Conservation (phyloP, 805 yeast genomes). For the Priceomyces castillae region DNA sequence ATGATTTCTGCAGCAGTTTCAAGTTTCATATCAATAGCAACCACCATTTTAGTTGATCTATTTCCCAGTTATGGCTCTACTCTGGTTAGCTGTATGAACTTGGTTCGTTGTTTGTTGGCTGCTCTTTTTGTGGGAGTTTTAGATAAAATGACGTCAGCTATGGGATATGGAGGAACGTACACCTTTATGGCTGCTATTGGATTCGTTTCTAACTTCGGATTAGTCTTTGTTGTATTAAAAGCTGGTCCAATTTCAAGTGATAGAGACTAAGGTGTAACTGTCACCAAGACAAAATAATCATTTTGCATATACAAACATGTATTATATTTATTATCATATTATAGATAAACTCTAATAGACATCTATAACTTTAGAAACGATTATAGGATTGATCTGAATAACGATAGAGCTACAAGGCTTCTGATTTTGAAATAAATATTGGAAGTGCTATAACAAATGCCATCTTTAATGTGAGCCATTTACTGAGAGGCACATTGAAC, state of each 20-base stretch:
- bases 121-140: slow-evolving; percentile 71
- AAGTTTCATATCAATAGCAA: slow-evolving; percentile 54
- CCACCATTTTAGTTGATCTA: slow-evolving; percentile 73
- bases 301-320: too few relatives aligned
- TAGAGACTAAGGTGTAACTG: too few relatives aligned
- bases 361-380: background rate
- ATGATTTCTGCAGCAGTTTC: slow-evolving; percentile 58
- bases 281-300: too few relatives aligned
- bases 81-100: slow-evolving; percentile 69
- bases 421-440: slow-evolving; percentile 1
- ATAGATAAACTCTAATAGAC: background rate
- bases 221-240: slow-evolving; percentile 10
- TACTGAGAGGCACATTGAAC: slow-evolving; percentile 96
- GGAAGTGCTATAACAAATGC: background rate
- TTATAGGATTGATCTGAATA: background rate
- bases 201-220: slow-evolving; percentile 10
- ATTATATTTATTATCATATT: background rate
- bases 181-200: slow-evolving; percentile 61
- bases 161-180: slow-evolving; percentile 75
- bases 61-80: slow-evolving; percentile 70
- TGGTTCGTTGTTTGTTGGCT: slow-evolving; percentile 68
- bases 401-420: background rate
- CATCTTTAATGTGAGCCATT: too few relatives aligned
- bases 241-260: background rate
- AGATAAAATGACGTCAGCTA: slow-evolving; percentile 50